A percentile compares a stretch with the other conserved stretches of the same genome.
Conservation (phyloP, 2,329 filamentous ascomycete genomes). For the Chaetomiaceae sp. region DNA sequence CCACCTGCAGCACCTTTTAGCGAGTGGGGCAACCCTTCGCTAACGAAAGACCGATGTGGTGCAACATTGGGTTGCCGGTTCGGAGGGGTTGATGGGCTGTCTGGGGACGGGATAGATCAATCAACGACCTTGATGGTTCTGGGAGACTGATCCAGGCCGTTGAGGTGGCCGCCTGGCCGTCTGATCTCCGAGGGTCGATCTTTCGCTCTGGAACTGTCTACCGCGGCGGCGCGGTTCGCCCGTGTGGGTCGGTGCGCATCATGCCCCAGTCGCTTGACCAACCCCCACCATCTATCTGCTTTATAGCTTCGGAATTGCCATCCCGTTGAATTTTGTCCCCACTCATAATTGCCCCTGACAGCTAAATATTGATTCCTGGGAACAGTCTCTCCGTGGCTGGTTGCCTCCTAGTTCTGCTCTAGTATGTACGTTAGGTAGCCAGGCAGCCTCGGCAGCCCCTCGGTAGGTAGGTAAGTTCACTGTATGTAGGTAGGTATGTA, state of each 20-base stretch:
- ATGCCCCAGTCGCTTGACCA: not conserved
- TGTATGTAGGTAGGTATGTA: too few relatives aligned
- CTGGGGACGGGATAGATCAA: not conserved
- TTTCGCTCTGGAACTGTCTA: constrained; percentile 1
- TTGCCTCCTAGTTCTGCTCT: too few relatives aligned
- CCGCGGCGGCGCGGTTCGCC: too few relatives aligned
- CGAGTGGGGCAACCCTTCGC: not conserved
- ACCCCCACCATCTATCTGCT: not conserved
- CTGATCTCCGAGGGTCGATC: constrained; percentile 6
- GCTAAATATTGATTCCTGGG: not conserved
- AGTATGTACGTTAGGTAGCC: too few relatives aligned
- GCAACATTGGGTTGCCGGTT: not conserved
- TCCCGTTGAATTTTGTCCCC: too few relatives aligned
- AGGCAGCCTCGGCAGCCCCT: too few relatives aligned
- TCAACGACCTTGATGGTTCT: constrained; percentile 4
- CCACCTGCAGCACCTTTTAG: not conserved
- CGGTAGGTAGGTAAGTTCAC: too few relatives aligned
- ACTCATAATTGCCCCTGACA: not conserved
- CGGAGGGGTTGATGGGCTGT: not conserved
- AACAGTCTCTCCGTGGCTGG: not conserved
- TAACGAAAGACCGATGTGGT: not conserved
- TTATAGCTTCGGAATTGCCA: constrained; percentile 1
- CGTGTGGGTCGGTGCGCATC: not conserved
- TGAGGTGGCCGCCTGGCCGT: not conserved
- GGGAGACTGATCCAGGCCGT: not conserved